Percentiles rank a stretch among this genome's conserved stretches.
Conservation (phyloP, 179 eudicot species). For the Spergularia azorica region DNA sequence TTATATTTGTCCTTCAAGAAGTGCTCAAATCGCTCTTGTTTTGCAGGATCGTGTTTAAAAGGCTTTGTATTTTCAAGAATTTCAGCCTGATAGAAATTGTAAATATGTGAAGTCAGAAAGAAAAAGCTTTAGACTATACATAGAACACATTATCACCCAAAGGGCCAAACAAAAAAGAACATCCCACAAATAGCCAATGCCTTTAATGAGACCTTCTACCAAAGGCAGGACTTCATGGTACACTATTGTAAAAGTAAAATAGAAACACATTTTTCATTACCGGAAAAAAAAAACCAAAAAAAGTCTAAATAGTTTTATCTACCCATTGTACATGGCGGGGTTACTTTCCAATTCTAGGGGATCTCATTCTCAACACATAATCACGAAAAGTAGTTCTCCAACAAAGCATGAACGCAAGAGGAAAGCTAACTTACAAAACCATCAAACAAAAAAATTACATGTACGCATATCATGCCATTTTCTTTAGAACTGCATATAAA, state of each 20-base stretch:
- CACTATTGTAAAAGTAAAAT: no score
- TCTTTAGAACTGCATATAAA: conserved; percentile 1
- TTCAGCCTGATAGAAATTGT: conserved; percentile 42
- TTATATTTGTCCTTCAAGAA: conserved; percentile 83
- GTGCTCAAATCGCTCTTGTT: conserved; percentile 94
- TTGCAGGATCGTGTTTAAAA: conserved; percentile 73
- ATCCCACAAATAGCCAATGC: conserved; percentile 3
- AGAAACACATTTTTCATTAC: neutral
- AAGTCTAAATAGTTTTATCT: neutral
- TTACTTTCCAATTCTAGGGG: no score
- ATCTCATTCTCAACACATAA: neutral
- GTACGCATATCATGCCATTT: conserved; percentile 3
- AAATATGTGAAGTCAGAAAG: conserved; percentile 13
- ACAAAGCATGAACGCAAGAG: neutral
- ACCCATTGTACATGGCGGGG: no score
- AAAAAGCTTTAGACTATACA: neutral
- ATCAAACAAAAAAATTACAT: conserved; percentile 8
- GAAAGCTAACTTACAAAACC: conserved; percentile 1
- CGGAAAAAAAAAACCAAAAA: neutral
- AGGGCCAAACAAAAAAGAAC: neutral
- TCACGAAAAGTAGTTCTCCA: conserved; percentile 1
- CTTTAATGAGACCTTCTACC: neutral
- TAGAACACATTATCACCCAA: neutral
- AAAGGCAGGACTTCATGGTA: neutral
- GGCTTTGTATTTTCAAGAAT: conserved; percentile 62